Conservation (phyloP, 2,329 filamentous ascomycete genomes). For the Exophiala spinifera region DNA sequence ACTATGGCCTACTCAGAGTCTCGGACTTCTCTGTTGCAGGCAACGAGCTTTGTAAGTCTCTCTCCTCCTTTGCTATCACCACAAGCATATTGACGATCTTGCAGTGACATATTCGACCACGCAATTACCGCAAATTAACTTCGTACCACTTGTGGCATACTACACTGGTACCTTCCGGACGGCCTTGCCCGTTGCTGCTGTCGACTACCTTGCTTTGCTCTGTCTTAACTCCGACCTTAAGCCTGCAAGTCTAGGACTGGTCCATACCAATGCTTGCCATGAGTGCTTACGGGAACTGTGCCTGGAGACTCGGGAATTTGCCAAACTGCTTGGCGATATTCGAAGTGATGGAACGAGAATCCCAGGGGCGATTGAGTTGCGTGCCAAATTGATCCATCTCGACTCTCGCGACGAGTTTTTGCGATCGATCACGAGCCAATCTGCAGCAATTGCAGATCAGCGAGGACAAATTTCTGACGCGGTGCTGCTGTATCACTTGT, state of each 20-base stretch:
- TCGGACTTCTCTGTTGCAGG: conserved; percentile 73
- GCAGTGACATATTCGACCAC: conserved; percentile 54
- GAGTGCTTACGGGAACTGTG: conserved; percentile 91
- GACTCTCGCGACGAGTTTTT: conserved; percentile 79
- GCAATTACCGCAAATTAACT: conserved; percentile 76
- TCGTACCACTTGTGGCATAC: conserved; percentile 86
- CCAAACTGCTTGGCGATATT: conserved; percentile 88
- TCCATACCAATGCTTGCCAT: conserved; percentile 80
- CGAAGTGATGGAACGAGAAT: conserved; percentile 80
- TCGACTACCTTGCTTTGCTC: conserved; percentile 89
- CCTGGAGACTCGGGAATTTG: conserved; percentile 95
- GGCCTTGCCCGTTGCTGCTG: conserved; percentile 80
- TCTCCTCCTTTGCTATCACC: conserved; percentile 3
- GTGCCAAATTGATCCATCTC: conserved; percentile 75
- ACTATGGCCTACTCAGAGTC: conserved; percentile 84
- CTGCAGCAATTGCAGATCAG: conserved; percentile 88
- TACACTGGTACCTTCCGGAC: conserved; percentile 96
- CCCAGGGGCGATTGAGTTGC: conserved; percentile 81
- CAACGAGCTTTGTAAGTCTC: conserved; percentile 60
- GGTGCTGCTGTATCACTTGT: conserved; percentile 89
- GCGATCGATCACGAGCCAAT: conserved; percentile 86
- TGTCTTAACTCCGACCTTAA: conserved; percentile 81
- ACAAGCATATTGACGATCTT: conserved; percentile 24
- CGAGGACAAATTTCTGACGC: conserved; percentile 85
- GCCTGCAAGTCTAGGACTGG: conserved; percentile 67